Base-by-base conservation (phyloP, 495 filamentous ascomycete species). In the Chlorociboria aeruginascens region DNA sequence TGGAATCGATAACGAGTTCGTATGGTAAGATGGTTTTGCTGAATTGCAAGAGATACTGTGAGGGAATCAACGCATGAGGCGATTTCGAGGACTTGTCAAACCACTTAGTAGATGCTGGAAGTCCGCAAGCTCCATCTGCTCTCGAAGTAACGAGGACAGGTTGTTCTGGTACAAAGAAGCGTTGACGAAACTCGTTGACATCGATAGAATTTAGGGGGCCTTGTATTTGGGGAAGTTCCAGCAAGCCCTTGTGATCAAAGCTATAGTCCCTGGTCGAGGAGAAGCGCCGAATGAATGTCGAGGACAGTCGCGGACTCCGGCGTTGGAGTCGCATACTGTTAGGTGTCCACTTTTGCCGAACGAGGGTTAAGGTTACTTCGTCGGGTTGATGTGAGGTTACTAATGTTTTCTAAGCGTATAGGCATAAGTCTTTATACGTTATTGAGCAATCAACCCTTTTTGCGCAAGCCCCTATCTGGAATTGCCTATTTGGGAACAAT, bases 21-120 rank as follows among this genome's bases (percentile, higher is more conserved):
- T 60, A 60, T 6, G 57, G 54, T 4, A 60, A 49, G 11, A 57
- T 44, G 1, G 49, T 56, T 25, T 54, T 45, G 14, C 33, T 10
- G 34, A 50, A 60, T 47, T 6, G 48, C 1, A 11, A 16, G 7
- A 60, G 51, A 37, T 60, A 60, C 13, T 43, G 13, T 8, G 33
- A 45, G 10, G 40, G 46, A 11, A 30, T 12, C 12, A 39, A 29
- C 17, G 8, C 13, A 13, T 44, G 42, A 16, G 13, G 11, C 42
- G 29, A 30, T 9, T 8, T 12, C 33, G n/a, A 30, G 16, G 32
- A 17, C 9, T 31, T 13, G 34, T 29, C 12, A 28, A 60, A 60
- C 57, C 57, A 60, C 42, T 50, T 56, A 1, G 25, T 25, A 12
- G 48, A 35, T 7, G 57, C 57, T n/a, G 57, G 57, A 16, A 56